phyloP scores from a whole-genome alignment of 2,329 filamentous ascomycete species.

The Hymenotorrendiella dingleyae region DNA sequence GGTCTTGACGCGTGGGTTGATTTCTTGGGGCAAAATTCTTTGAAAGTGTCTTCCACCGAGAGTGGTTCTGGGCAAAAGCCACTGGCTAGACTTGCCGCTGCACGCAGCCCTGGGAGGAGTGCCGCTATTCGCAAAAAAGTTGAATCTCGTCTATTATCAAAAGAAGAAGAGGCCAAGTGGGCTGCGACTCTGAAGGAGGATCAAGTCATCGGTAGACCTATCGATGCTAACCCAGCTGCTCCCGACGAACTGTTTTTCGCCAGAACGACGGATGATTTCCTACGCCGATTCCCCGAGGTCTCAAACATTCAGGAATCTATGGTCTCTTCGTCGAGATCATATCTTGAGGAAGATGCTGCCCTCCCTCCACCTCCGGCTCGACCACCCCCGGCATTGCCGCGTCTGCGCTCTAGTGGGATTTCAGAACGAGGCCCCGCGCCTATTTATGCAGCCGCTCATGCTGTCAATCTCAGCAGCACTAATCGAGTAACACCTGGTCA shows the following conservation, averaged over 20 bases:
- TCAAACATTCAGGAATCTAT: constrained; percentile 56
- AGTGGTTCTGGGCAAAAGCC: constrained; percentile 24
- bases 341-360: constrained; percentile 27
- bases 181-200: constrained; percentile 69
- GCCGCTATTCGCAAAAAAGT: constrained; percentile 34
- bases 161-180: constrained; percentile 77
- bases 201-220: constrained; percentile 33
- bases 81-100: constrained; percentile 43
- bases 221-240: constrained; percentile 38
- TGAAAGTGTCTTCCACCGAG: constrained; percentile 49
- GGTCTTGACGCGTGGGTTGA: constrained; percentile 84
- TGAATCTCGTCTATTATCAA: constrained; percentile 62
- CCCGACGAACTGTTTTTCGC: constrained; percentile 49
- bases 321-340: constrained; percentile 33
- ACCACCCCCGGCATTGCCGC: constrained; percentile 48
- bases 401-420: constrained; percentile 75
- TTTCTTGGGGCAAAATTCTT: constrained; percentile 54
- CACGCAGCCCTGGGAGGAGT: constrained; percentile 28
- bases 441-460: constrained; percentile 33
- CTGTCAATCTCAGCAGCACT: constrained; percentile 26
- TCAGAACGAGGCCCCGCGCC: constrained; percentile 44
- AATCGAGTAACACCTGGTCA: constrained; percentile 45
- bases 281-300: constrained; percentile 73
- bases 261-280: constrained; percentile 75
- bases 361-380: constrained; percentile 32